A percentile compares a stretch with the other conserved stretches of the same genome.
These are phyloP conservation scores for Penicillium sp. DNA, from an alignment of 2,329 filamentous ascomycete species.

Conservation along the genomic window DNA sequence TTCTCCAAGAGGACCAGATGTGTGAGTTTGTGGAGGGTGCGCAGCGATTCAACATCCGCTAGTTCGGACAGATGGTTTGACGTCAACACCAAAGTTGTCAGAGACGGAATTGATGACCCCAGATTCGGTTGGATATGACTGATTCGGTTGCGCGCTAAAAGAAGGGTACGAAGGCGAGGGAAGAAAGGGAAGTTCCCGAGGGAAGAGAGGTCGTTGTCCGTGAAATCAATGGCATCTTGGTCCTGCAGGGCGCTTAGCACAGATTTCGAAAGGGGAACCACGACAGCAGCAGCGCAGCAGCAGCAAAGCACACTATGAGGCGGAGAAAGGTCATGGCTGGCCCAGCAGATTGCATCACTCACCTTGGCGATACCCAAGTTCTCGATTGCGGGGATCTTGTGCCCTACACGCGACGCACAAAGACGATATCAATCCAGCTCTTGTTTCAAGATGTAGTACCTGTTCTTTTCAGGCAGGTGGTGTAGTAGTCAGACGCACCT, in stretches of 20 bases:
- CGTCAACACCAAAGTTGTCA: conserved; percentile 79
- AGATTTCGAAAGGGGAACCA: neutral
- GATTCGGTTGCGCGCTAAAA: conserved; percentile 88
- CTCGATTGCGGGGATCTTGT: conserved; percentile 96
- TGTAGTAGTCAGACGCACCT: conserved; percentile 69
- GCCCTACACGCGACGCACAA: conserved; percentile 69
- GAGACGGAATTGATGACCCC: conserved; percentile 74
- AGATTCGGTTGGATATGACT: conserved; percentile 76
- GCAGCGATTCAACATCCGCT: conserved; percentile 82
- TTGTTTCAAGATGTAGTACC: conserved; percentile 70
- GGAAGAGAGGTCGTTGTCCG: conserved; percentile 92
- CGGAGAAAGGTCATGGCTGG: neutral
- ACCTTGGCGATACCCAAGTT: conserved; percentile 94
- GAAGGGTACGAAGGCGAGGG: conserved; percentile 81
- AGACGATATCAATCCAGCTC: conserved; percentile 83
- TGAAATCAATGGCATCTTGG: conserved; percentile 96
- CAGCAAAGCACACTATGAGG: conserved; percentile 3
- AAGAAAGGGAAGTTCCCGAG: conserved; percentile 92
- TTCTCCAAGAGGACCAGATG: conserved; percentile 84
- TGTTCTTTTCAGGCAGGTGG: conserved; percentile 69
- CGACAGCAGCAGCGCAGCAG: neutral
- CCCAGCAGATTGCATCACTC: conserved; percentile 43
- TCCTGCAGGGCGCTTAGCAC: conserved; percentile 58
- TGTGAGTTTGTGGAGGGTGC: conserved; percentile 67
- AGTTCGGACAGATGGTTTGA: conserved; percentile 82